These are phyloP conservation scores for Botrytis aclada DNA, from an alignment of 2,329 filamentous ascomycete genomes.

Conservation along the genomic window DNA sequence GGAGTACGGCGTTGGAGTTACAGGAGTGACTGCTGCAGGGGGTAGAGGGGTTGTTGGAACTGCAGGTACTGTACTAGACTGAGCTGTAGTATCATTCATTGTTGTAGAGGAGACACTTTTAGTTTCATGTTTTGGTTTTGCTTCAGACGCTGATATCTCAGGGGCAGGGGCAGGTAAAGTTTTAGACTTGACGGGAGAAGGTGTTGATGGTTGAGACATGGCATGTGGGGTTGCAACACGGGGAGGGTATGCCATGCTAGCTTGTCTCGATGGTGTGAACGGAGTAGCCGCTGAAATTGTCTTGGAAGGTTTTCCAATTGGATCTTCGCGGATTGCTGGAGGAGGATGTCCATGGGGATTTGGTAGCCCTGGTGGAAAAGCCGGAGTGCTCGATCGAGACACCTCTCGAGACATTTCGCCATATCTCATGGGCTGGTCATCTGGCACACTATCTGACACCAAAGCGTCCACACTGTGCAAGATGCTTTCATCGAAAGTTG, in stretches of 20 bases:
- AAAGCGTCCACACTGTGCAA: constrained; percentile 60
- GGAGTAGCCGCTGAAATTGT: constrained; percentile 34
- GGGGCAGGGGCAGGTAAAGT: neutral
- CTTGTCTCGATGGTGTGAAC: constrained; percentile 33
- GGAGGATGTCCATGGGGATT: constrained; percentile 42
- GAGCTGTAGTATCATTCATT: constrained; percentile 45
- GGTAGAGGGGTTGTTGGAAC: constrained; percentile 47
- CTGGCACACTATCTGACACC: constrained; percentile 52
- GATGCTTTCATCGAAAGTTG: constrained; percentile 55
- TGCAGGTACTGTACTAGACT: constrained; percentile 26
- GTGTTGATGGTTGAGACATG: constrained; percentile 32
- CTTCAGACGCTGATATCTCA: constrained; percentile 2
- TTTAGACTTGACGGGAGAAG: constrained; percentile 20
- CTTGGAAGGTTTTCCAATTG: constrained; percentile 29
- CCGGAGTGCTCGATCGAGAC: constrained; percentile 39
- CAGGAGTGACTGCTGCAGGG: neutral
- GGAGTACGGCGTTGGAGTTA: neutral
- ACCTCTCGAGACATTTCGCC: constrained; percentile 19
- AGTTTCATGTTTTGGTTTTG: constrained; percentile 43
- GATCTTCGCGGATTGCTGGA: constrained; percentile 32
- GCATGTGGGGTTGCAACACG: constrained; percentile 33
- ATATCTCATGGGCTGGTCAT: constrained; percentile 27
- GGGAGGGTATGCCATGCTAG: constrained; percentile 26
- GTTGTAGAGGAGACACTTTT: constrained; percentile 48
- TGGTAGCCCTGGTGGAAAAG: constrained; percentile 46